Conservation (phyloP, 345 rosid genomes). For the Citrus australasica region DNA sequence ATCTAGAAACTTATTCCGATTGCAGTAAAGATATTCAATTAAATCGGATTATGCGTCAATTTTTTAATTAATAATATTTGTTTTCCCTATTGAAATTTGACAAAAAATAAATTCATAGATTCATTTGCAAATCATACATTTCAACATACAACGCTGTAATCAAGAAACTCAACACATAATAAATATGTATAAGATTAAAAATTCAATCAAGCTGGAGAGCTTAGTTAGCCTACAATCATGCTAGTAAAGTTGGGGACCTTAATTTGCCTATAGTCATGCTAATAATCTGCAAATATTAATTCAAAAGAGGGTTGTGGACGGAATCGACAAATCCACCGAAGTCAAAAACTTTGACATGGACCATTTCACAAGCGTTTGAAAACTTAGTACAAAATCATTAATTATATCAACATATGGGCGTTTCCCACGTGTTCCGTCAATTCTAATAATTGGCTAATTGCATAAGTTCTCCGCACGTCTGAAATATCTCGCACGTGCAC, state of each 20-base stretch:
- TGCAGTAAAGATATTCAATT: too few species aligned
- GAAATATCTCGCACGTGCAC: conserved; percentile 21
- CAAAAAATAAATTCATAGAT: too few species aligned
- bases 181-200: too few species aligned
- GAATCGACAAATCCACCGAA: neutral
- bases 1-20: too few species aligned
- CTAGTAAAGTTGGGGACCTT: neutral
- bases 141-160: too few species aligned
- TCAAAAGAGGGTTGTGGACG: neutral
- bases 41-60: too few species aligned
- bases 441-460: neutral
- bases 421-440: neutral
- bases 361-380: neutral
- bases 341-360: conserved; percentile 7
- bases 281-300: conserved; percentile 19
- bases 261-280: conserved; percentile 22
- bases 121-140: too few species aligned
- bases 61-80: too few species aligned
- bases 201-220: too few species aligned
- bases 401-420: neutral
- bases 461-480: conserved; percentile 21
- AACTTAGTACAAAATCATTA: neutral
- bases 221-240: too few species aligned
- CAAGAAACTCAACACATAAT: too few species aligned
- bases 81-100: too few species aligned